Base-by-base conservation (phyloP, 2,329 filamentous ascomycete genomes). In the Colletotrichum incanum region DNA sequence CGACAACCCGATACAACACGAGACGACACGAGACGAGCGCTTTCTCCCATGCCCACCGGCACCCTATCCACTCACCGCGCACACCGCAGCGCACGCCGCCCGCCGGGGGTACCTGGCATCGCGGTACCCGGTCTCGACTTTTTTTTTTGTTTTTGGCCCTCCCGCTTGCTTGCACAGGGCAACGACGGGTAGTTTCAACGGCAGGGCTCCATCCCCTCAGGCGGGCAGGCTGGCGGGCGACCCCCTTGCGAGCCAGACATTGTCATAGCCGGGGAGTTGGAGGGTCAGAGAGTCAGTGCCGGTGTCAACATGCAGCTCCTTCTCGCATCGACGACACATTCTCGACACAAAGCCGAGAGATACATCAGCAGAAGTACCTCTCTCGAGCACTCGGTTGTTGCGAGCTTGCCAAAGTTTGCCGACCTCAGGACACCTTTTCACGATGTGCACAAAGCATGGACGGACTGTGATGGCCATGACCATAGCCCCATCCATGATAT, bases 311-410 rank as follows among this genome's bases (percentile, higher is more conserved):
- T 65, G 45, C 65, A 31, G 65, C 65, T 63, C 56, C 58, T 63
- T 49, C 65, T 72, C 69, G 69, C 69, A 72, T 64, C 59, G 52
- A 60, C 28, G 23, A 55, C 45, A 41, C 65, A 45, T 23, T 72
- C 54, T 69, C 37, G 69, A 69, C 65, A 39, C 65, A 54, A 39
- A 39, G 39, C 59, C 65, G 59, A 55, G 59, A 49, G 43, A 47
- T 41, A 65, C 65, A 59, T 54, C 58, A 41, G 31, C 60, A 47
- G 52, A 60, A 69, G 14, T 26, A 34, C 26, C 34, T 59, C 34
- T 59, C 43, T 68, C 43, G 43, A 63, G 50, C 58, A 58, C 65
- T 31, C 58, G 61, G 58, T 58, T 41, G 61, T 67, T 60, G 67
- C 65, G 59, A 59, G 12, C 47, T 39, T 37, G 54, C 39, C 50